Conservation (phyloP, 371 early-diverging fungal genomes). For the Blakeslea trispora region DNA sequence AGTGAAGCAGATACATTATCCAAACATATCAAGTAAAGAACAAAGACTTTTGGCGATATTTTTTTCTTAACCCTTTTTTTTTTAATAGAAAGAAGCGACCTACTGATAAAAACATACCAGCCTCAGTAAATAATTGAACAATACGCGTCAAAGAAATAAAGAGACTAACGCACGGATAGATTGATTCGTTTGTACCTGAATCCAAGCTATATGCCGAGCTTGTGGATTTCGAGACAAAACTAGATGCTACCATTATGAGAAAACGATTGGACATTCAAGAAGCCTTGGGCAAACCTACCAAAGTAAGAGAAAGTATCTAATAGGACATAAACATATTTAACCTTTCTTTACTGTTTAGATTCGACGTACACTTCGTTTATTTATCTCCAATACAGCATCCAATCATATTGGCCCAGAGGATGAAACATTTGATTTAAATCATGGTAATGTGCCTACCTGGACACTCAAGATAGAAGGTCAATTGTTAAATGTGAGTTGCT, state of each 20-base stretch:
- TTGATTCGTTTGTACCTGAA: slow-evolving; percentile 92
- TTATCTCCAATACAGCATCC: slow-evolving; percentile 81
- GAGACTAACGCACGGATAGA: no score
- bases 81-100: slow-evolving; percentile 56
- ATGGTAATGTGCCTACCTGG: slow-evolving; percentile 80
- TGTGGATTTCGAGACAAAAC: slow-evolving; percentile 80
- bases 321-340: background rate
- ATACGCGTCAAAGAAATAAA: no score
- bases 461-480: slow-evolving; percentile 91
- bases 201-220: slow-evolving; percentile 85
- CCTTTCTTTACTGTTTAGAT: slow-evolving; percentile 38
- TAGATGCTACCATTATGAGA: slow-evolving; percentile 88
- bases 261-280: slow-evolving; percentile 91
- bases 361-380: slow-evolving; percentile 85
- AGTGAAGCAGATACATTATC: slow-evolving; percentile 41
- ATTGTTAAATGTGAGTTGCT: slow-evolving; percentile 66
- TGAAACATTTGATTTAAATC: slow-evolving; percentile 52
- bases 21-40: slow-evolving; percentile 44
- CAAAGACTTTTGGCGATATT: background rate
- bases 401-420: slow-evolving; percentile 62
- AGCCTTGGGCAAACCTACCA: slow-evolving; percentile 71
- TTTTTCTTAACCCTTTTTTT: background rate
- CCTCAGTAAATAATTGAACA: slow-evolving; percentile 36
- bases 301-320: slow-evolving; percentile 40
- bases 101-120: slow-evolving; percentile 60